Percentiles rank a stretch among this genome's conserved stretches.
Evolutionary conservation across 371 early-diverging fungal species (phyloP).

Genomic region (Mucor irregularis): DNA sequence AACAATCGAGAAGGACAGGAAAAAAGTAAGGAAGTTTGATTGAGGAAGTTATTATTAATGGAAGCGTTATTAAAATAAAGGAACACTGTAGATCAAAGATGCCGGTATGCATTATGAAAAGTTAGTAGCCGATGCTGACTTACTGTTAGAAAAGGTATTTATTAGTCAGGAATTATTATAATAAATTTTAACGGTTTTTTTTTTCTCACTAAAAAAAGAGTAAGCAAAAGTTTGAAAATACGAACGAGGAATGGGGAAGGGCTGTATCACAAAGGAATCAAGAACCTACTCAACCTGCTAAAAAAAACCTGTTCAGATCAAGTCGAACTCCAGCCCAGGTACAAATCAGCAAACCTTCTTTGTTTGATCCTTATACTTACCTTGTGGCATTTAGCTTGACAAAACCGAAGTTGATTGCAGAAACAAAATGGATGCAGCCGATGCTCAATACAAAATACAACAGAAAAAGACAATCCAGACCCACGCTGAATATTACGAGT

Average conservation of each 20-base stretch:
- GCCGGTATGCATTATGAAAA: slow-evolving; percentile 71
- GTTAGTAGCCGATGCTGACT: slow-evolving; percentile 68
- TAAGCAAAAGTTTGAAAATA: slow-evolving; percentile 69
- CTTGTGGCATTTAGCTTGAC: slow-evolving; percentile 67
- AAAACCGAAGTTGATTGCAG: slow-evolving; percentile 46
- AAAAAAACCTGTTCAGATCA: slow-evolving; percentile 60
- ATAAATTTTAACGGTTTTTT: neutral
- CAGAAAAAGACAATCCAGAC: slow-evolving; percentile 63
- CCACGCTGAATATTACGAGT: slow-evolving; percentile 66
- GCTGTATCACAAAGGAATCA: slow-evolving; percentile 67
- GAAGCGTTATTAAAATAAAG: neutral
- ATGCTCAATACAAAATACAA: slow-evolving; percentile 76
- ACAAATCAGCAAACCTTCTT: neutral
- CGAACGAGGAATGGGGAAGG: slow-evolving; percentile 82
- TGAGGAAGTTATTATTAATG: neutral
- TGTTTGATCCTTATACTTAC: neutral
- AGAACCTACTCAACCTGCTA: slow-evolving; percentile 47
- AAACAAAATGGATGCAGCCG: slow-evolving; percentile 36
- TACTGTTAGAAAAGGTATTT: slow-evolving; percentile 70
- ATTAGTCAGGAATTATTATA: neutral
- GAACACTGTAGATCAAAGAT: slow-evolving; percentile 65
- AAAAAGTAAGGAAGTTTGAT: slow-evolving; percentile 66
- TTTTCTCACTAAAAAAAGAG: too few relatives aligned
- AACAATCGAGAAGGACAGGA: slow-evolving; percentile 79
- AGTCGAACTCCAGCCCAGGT: slow-evolving; percentile 57